Percentiles rank a stretch among this genome's conserved stretches.
phyloP scores from a whole-genome alignment of 768 basidiomycete genomes.

The Phanerochaete sordida region DNA sequence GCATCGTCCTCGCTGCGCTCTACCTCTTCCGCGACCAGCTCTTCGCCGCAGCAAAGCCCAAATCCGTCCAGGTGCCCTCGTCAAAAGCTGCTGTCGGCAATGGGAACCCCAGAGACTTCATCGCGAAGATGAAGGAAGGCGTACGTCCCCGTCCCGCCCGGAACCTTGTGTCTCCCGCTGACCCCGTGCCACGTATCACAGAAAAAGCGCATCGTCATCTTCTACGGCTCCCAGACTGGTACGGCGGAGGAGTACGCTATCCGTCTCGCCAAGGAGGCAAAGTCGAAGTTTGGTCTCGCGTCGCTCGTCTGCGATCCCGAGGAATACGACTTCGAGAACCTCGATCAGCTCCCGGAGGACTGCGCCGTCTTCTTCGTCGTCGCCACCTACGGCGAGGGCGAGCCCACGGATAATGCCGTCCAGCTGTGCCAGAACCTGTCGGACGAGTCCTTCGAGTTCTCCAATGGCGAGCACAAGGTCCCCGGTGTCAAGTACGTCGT shows the following conservation, averaged over 20 bases:
- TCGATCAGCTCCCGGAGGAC: conserved; percentile 87
- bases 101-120: conserved; percentile 90
- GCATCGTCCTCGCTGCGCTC: conserved; percentile 69
- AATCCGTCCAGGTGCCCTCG: conserved; percentile 42
- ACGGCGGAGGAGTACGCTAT: conserved; percentile 99
- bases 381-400: conserved; percentile 98
- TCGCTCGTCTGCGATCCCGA: conserved; percentile 98
- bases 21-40: conserved; percentile 86
- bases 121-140: conserved; percentile 89
- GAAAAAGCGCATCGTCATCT: conserved; percentile 97
- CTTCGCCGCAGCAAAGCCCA: conserved; percentile 65
- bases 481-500: conserved; percentile 91
- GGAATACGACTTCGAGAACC: conserved; percentile 97
- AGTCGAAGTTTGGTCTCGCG: conserved; percentile 91
- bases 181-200: conserved; percentile 28
- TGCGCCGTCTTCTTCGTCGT: conserved; percentile 90
- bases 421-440: conserved; percentile 89
- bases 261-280: conserved; percentile 96
- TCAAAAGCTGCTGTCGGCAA: conserved; percentile 53
- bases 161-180: background rate
- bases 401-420: conserved; percentile 97
- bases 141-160: conserved; percentile 43
- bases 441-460: conserved; percentile 86
- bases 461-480: conserved; percentile 70
- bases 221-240: conserved; percentile 98